Evolutionary conservation across 2,329 filamentous ascomycete species (phyloP), one percentile per base, ranked within the genome.

Genomic region (Emericellopsis cladophorae): DNA sequence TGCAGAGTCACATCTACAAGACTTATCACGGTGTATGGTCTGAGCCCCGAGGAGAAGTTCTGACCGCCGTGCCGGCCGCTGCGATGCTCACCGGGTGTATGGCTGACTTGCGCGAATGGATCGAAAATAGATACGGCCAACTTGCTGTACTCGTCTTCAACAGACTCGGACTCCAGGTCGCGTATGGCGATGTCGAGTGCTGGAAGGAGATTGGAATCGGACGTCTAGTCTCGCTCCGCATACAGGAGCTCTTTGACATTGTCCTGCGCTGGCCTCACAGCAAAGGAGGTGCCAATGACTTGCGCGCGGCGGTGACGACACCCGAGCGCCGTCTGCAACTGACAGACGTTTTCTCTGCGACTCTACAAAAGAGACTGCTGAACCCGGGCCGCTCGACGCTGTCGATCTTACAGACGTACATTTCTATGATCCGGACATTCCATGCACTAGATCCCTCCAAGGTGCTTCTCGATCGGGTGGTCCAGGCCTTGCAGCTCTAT

Each of bases 341-440:
- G 9, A 87, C 82, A 2, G 72, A 77, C 34, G 71, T 69, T 31
- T 90, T 90, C 56, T 76, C 79, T 1, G 64, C 70, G 8, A 72
- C 80, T 10, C 59, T 90, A 15, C 75, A 78, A 43, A 70, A 66
- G 40, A 74, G 81, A 12, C 62, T 93, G 7, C 64, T 92, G 10
- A 83, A 90, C 51, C 79, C 84, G 1, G 84, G 83, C 3, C 72
- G 81, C 33, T 87, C 82, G 15, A 89, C 84, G 1, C 69, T 84
- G 4, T 76, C 85, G 45, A 86, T 90, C 29, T 57, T 90, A 39
- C 78, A 80, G 49, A 78, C 82, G 3, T 90, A 90, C 57, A 84
- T 89, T 44, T 79, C 76, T 47, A 81, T 89, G 63, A 89, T 90
- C 45, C 76, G 78, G 44, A 79, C 81, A 0, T 87, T 89, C 48